Conservation (phyloP, 371 early-diverging fungal genomes). For the Mucor racemosus region DNA sequence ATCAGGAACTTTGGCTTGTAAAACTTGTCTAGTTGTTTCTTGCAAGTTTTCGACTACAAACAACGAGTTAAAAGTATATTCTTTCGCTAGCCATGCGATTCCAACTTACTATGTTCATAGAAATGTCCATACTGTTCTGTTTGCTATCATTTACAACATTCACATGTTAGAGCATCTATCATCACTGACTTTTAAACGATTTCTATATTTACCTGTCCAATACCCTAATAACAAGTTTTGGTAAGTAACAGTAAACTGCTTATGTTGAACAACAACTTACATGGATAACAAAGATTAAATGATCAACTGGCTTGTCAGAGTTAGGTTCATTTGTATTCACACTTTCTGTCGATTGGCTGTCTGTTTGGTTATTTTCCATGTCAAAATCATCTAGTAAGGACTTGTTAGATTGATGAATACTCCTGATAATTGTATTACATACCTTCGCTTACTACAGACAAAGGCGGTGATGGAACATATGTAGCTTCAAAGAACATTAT, state of each 20-base stretch:
- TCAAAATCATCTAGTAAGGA: constrained; percentile 13
- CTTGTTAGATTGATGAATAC: no score
- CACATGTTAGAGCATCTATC: constrained; percentile 15
- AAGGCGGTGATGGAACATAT: constrained; percentile 48
- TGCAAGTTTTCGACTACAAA: constrained; percentile 56
- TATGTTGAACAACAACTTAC: constrained; percentile 28
- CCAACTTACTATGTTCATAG: constrained; percentile 50
- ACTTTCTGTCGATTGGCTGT: constrained; percentile 35
- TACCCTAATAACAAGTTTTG: constrained; percentile 46
- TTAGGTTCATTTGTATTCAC: constrained; percentile 24
- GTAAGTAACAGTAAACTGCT: background rate
- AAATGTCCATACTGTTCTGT: constrained; percentile 64
- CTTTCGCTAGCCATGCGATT: background rate
- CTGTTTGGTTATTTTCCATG: constrained; percentile 47
- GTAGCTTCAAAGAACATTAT: constrained; percentile 54
- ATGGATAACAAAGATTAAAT: constrained; percentile 66
- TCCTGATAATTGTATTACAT: background rate
- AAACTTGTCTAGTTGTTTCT: constrained; percentile 57
- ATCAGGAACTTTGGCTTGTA: constrained; percentile 53
- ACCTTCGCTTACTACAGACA: constrained; percentile 35
- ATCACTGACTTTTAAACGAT: constrained; percentile 1
- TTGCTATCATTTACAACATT: constrained; percentile 39
- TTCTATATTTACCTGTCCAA: constrained; percentile 57
- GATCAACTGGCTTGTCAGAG: constrained; percentile 46
- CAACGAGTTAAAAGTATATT: background rate